Base-by-base conservation (phyloP, 352 stramenopile species). In the Phytophthora quininea region DNA sequence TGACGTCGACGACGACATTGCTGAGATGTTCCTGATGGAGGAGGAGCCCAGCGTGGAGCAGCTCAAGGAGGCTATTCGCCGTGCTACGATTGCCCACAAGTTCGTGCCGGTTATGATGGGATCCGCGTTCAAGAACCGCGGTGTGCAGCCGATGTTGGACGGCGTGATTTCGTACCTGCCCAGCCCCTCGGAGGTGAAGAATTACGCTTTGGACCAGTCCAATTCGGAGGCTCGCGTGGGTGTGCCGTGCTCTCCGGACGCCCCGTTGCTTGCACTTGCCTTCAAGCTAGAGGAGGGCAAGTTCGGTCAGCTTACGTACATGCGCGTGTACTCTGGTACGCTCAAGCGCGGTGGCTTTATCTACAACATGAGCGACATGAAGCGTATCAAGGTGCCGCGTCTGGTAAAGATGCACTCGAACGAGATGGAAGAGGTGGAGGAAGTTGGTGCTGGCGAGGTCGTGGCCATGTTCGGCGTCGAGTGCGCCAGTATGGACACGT, bases 51-150 rank as follows among this genome's bases (percentile, higher is more conserved):
- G 82, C 1, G 70, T 80, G 6, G 92, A 98, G 60, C 86, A 97
- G 53, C 74, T 99, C 9, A 89, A 98, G 65, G 87, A 76, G 9
- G 97, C 97, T 19, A 99, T 99, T 69, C 94, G 97, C 55, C 83
- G 95, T 40, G 81, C 94, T 53, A 99, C 96, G 37, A 94, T 99
- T 62, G 87, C 86, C n/a, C 98, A 98, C 74, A 96, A 96, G 66
- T 99, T 99, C 74, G 97, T 99, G 56, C 98, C 98, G 9, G 98
- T 99, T 35, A 98, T 99, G 74, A 99, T 99, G 97, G 98, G 97
- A 37, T 99, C 94, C 58, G 97, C 98, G 6, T 97, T 97, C 69
- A 97, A 97, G 80, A 99, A 99, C 84, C 98, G 98, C 49, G 96
- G 96, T 31, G 97, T 99, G 56, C 98, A 99, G 77, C 89, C 97